These are phyloP conservation scores for Prototheca wickerhamii DNA, from an alignment of 163 green algal genomes.

Conservation along the genomic window DNA sequence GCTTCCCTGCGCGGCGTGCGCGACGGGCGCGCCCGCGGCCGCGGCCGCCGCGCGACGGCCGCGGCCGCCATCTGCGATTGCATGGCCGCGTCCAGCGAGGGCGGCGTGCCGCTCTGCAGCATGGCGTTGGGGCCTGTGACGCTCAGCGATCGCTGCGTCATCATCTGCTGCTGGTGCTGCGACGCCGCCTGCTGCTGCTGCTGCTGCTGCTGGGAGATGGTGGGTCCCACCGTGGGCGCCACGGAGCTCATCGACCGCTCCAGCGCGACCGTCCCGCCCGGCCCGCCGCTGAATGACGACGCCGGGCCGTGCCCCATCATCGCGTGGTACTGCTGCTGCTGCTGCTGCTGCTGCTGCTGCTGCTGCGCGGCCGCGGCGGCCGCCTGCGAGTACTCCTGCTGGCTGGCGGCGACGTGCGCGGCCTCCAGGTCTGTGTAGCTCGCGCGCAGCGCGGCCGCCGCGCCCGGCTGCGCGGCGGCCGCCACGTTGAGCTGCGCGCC, in stretches of 20 bases:
- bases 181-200: too few relatives aligned
- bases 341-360: not conserved
- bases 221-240: not conserved
- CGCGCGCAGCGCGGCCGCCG: not conserved
- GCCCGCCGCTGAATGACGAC: too few relatives aligned
- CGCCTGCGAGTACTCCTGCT: not conserved
- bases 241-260: not conserved
- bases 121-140: too few relatives aligned
- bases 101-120: too few relatives aligned
- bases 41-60: too few relatives aligned
- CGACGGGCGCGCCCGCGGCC: too few relatives aligned
- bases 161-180: too few relatives aligned
- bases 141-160: too few relatives aligned
- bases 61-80: too few relatives aligned
- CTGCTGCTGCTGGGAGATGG: not conserved
- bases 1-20: not conserved
- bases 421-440: not conserved
- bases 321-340: not conserved
- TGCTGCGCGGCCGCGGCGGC: not conserved
- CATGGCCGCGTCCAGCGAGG: too few relatives aligned
- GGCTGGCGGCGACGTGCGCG: not conserved
- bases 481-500: not conserved
- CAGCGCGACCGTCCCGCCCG: not conserved
- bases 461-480: not conserved
- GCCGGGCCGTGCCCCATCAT: too few relatives aligned